Evolutionary conservation across 176 grass and related monocot species (phyloP).

Genomic region (Carex kokanica): DNA sequence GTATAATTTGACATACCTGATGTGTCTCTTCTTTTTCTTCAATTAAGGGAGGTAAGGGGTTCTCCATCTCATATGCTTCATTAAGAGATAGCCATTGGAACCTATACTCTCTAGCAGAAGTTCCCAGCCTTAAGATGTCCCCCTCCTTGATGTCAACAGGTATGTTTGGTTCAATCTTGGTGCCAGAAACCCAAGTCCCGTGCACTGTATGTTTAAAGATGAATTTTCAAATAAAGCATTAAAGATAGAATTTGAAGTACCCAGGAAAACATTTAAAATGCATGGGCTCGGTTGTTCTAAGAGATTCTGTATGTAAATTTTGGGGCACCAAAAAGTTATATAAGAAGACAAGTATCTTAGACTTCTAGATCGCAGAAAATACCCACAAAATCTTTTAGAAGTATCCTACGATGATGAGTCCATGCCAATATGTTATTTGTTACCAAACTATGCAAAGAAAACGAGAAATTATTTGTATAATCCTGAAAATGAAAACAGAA

Average conservation of each 20-base stretch:
- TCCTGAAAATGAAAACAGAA: neutral
- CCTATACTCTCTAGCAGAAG: slow-evolving; percentile 68
- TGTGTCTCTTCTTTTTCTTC: slow-evolving; percentile 66
- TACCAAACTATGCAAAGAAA: neutral
- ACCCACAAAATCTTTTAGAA: neutral
- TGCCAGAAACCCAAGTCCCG: slow-evolving; percentile 84
- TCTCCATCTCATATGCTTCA: slow-evolving; percentile 65
- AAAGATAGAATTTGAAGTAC: neutral
- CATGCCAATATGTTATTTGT: neutral
- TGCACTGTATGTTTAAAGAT: slow-evolving; percentile 47
- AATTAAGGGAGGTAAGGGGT: slow-evolving; percentile 46
- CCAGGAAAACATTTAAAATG: neutral
- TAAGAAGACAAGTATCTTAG: neutral
- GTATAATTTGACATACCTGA: slow-evolving; percentile 36
- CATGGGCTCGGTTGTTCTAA: neutral
- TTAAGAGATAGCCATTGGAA: slow-evolving; percentile 69
- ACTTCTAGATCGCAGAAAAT: neutral
- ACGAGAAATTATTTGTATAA: neutral
- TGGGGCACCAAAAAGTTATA: neutral
- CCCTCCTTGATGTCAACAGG: slow-evolving; percentile 51
- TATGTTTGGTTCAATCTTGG: slow-evolving; percentile 52
- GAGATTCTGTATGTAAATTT: neutral
- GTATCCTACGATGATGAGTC: neutral
- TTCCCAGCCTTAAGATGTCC: slow-evolving; percentile 56
- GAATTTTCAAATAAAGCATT: neutral